phyloP scores from a whole-genome alignment of 129 eudicot genomes.

The Apium graveolens region DNA sequence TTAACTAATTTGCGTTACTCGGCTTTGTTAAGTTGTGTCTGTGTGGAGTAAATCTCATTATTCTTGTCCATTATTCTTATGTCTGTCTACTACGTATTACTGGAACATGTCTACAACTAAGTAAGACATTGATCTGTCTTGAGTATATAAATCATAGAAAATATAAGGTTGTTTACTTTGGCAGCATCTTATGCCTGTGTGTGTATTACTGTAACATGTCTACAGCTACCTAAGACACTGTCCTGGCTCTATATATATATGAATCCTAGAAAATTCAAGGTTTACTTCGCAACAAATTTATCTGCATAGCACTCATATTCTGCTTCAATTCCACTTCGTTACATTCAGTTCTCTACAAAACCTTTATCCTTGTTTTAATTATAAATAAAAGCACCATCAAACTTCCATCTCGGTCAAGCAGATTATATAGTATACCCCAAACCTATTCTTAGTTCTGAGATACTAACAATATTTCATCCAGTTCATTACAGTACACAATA shows the following conservation, averaged over 20 bases:
- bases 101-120: not conserved
- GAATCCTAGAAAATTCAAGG: not conserved
- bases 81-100: not conserved
- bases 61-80: not conserved
- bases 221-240: not conserved
- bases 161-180: not conserved
- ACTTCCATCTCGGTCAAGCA: not conserved
- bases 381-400: not conserved
- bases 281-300: not conserved
- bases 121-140: not conserved
- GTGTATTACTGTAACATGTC: not conserved
- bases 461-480: not conserved
- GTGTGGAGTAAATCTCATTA: not conserved
- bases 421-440: not conserved
- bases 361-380: not conserved
- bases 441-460: not conserved
- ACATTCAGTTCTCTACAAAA: not conserved
- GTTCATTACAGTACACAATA: not conserved
- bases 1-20: not conserved
- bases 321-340: not conserved
- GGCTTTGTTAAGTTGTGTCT: not conserved
- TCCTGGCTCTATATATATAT: not conserved
- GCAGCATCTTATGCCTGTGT: not conserved
- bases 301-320: not conserved
- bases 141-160: not conserved